Percentiles rank a stretch among this genome's conserved stretches.
phyloP scores from a whole-genome alignment of 2,329 filamentous ascomycete species.

The Lithohypha guttulata region DNA sequence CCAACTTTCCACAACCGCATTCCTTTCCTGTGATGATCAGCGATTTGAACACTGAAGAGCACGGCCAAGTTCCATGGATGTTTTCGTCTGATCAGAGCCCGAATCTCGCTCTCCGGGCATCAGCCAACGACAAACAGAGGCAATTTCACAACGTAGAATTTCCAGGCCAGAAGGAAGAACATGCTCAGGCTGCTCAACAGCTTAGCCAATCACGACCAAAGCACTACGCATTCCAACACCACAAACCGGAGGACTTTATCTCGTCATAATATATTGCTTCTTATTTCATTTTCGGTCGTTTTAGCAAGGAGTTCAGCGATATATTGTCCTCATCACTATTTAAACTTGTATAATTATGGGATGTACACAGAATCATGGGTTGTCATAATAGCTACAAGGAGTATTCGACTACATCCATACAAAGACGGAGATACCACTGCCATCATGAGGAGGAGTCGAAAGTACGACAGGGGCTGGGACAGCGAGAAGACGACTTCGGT shows the following conservation, averaged over 20 bases:
- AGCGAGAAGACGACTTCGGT: no score
- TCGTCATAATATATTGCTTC: no score
- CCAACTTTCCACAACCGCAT: slow-evolving; percentile 29
- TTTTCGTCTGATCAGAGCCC: slow-evolving; percentile 17
- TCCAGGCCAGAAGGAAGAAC: slow-evolving; percentile 34
- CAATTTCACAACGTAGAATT: slow-evolving; percentile 37
- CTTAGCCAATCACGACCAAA: slow-evolving; percentile 32
- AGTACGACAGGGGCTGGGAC: no score
- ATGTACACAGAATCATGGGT: no score
- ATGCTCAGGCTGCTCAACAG: slow-evolving; percentile 33
- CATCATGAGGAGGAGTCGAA: no score
- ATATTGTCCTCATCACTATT: no score
- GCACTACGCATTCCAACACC: slow-evolving; percentile 35
- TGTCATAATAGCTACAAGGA: no score
- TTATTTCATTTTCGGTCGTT: background rate
- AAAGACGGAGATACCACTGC: background rate
- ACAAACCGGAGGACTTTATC: slow-evolving; percentile 29
- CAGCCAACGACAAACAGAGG: slow-evolving; percentile 26
- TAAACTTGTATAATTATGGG: no score
- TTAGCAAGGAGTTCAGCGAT: slow-evolving; percentile 5
- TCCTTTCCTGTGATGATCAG: slow-evolving; percentile 29
- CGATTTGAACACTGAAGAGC: slow-evolving; percentile 23
- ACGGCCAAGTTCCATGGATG: slow-evolving; percentile 25
- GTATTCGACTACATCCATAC: no score
- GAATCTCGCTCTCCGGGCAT: slow-evolving; percentile 10